Evolutionary conservation across 768 basidiomycete genomes (phyloP).

Genomic region (Lentinula guzmanii): DNA sequence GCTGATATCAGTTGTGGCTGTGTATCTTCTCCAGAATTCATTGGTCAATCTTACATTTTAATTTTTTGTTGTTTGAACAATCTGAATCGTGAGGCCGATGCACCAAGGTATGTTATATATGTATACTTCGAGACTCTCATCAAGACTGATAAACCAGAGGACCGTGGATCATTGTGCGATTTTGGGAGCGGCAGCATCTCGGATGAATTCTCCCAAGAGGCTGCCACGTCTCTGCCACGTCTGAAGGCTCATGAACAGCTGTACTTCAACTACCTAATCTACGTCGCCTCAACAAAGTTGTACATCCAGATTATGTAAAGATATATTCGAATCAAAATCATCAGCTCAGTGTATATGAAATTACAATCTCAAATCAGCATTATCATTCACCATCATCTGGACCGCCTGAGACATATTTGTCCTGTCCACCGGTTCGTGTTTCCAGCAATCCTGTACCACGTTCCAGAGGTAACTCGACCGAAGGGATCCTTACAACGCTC

Average conservation of each 20-base stretch:
- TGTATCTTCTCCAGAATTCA: not conserved
- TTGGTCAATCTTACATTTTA: too few relatives aligned
- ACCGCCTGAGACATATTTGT: conserved; percentile 3
- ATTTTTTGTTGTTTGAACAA: too few relatives aligned
- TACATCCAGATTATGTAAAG: not conserved
- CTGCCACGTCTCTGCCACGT: too few relatives aligned
- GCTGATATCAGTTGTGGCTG: not conserved
- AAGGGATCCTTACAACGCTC: conserved; percentile 4
- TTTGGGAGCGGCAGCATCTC: too few relatives aligned
- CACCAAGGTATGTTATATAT: too few relatives aligned
- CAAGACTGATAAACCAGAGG: too few relatives aligned
- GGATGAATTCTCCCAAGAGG: too few relatives aligned
- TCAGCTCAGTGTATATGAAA: not conserved
- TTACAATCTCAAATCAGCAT: not conserved
- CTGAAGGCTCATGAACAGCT: not conserved
- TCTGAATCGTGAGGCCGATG: too few relatives aligned
- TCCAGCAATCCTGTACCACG: conserved; percentile 7
- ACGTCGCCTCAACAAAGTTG: not conserved
- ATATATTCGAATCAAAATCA: not conserved
- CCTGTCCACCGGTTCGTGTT: not conserved
- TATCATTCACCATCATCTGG: conserved; percentile 1
- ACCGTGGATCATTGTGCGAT: too few relatives aligned
- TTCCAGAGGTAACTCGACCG: conserved; percentile 6
- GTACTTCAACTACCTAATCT: not conserved
- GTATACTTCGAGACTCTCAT: too few relatives aligned